phyloP scores from a whole-genome alignment of 164 flowering plant species.

The Pachysandra terminalis region DNA sequence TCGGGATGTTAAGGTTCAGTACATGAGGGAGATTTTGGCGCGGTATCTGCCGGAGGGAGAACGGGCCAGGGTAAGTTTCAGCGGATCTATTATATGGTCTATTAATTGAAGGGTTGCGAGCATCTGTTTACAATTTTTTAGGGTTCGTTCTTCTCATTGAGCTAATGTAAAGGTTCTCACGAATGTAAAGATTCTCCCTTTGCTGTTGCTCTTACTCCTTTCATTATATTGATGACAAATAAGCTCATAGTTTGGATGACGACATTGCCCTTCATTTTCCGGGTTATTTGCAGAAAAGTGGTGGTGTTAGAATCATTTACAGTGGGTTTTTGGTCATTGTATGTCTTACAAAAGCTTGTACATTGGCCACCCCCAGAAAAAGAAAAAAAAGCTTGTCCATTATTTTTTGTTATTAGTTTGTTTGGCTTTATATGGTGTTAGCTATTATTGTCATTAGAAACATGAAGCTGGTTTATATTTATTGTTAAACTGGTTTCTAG shows the following conservation, averaged over 20 bases:
- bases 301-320: background rate
- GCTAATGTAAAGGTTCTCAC: too few species aligned
- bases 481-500: background rate
- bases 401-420: too few species aligned
- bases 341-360: background rate
- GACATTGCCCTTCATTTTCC: background rate
- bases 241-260: background rate
- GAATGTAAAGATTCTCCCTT: background rate
- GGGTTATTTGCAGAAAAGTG: background rate
- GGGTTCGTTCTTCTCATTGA: background rate
- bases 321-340: background rate
- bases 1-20: slow-evolving; percentile 59
- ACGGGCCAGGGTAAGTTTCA: slow-evolving; percentile 50
- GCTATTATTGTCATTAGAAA: background rate
- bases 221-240: background rate
- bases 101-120: background rate
- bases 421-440: background rate
- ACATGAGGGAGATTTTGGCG: slow-evolving; percentile 63
- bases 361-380: too few species aligned
- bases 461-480: background rate
- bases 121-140: background rate
- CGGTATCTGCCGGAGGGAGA: slow-evolving; percentile 77
- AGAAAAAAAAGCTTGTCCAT: too few species aligned
- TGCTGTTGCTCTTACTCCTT: background rate
- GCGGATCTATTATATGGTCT: background rate